Evolutionary conservation across 169 alveolate species (phyloP).

Genomic region (Plasmodium gaboni): DNA sequence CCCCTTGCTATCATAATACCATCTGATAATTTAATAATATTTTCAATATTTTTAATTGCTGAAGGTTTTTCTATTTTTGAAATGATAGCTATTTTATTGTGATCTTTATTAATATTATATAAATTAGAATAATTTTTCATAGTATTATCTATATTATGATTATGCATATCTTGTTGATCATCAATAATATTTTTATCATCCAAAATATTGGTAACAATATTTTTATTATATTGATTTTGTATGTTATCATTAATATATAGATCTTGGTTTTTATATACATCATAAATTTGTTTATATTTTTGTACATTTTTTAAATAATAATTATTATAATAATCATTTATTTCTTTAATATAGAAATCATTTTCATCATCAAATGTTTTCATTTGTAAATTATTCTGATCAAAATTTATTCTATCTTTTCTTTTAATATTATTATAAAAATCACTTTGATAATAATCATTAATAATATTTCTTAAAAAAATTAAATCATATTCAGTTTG

Average conservation of each 20-base stretch:
- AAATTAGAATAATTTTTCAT: neutral
- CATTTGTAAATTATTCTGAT: slow-evolving; percentile 54
- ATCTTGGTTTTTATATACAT: slow-evolving; percentile 54
- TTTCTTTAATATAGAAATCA: slow-evolving; percentile 67
- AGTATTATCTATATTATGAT: slow-evolving; percentile 19
- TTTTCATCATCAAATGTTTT: slow-evolving; percentile 48
- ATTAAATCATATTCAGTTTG: slow-evolving; percentile 83
- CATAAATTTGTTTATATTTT: slow-evolving; percentile 43
- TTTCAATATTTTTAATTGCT: slow-evolving; percentile 93
- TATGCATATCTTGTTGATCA: neutral
- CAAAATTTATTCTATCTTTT: slow-evolving; percentile 75
- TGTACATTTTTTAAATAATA: slow-evolving; percentile 60
- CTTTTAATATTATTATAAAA: slow-evolving; percentile 77
- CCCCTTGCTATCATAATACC: slow-evolving; percentile 99
- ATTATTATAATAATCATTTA: slow-evolving; percentile 65
- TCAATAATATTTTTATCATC: neutral
- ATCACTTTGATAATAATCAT: slow-evolving; percentile 80
- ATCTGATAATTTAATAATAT: slow-evolving; percentile 92
- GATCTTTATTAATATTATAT: slow-evolving; percentile 80
- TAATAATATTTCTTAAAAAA: slow-evolving; percentile 80
- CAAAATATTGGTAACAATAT: neutral
- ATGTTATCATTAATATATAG: slow-evolving; percentile 13
- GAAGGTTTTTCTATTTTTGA: slow-evolving; percentile 96
- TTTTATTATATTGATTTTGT: neutral
- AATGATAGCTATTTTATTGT: slow-evolving; percentile 87